Percentiles rank a stretch among this genome's conserved stretches.
Evolutionary conservation across 768 basidiomycete genomes (phyloP).

Genomic region (Lentinula sp.): DNA sequence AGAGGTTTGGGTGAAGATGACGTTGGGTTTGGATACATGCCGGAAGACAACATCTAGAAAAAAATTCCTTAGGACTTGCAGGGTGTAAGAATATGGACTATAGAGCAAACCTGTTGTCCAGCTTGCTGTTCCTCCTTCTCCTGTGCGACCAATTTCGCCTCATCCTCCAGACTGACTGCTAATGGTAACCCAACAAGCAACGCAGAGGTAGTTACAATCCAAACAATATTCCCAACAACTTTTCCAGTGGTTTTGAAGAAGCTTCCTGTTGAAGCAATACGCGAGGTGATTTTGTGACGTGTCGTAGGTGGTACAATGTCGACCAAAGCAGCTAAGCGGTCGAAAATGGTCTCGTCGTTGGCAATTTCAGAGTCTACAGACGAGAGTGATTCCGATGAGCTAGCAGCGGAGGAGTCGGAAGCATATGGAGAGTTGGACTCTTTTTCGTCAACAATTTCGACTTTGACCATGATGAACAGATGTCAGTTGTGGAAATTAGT

Average conservation of each 20-base stretch:
- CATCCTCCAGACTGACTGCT: constrained; percentile 91
- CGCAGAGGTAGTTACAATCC: constrained; percentile 92
- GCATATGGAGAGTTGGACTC: constrained; percentile 62
- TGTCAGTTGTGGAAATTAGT: neutral
- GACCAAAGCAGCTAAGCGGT: constrained; percentile 86
- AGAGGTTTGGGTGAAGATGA: constrained; percentile 48
- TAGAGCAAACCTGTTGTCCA: constrained; percentile 68
- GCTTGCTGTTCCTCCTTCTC: constrained; percentile 95
- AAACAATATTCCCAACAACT: constrained; percentile 82
- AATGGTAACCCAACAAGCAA: constrained; percentile 91
- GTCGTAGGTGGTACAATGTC: constrained; percentile 95
- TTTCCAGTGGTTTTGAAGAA: constrained; percentile 65
- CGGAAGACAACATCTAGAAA: constrained; percentile 66
- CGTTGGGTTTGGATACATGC: constrained; percentile 50
- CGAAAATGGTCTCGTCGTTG: constrained; percentile 76
- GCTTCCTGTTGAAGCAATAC: constrained; percentile 51
- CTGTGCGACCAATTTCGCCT: constrained; percentile 89
- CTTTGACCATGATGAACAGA: constrained; percentile 74
- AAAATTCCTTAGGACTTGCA: neutral
- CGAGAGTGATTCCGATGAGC: constrained; percentile 68
- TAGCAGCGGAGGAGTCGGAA: constrained; percentile 68
- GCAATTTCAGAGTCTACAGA: constrained; percentile 70
- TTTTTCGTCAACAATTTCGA: constrained; percentile 83
- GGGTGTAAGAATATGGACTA: neutral
- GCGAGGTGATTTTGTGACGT: constrained; percentile 65